These are phyloP conservation scores for Trichoderma breve DNA, from an alignment of 2,329 filamentous ascomycete species.

Conservation along the genomic window DNA sequence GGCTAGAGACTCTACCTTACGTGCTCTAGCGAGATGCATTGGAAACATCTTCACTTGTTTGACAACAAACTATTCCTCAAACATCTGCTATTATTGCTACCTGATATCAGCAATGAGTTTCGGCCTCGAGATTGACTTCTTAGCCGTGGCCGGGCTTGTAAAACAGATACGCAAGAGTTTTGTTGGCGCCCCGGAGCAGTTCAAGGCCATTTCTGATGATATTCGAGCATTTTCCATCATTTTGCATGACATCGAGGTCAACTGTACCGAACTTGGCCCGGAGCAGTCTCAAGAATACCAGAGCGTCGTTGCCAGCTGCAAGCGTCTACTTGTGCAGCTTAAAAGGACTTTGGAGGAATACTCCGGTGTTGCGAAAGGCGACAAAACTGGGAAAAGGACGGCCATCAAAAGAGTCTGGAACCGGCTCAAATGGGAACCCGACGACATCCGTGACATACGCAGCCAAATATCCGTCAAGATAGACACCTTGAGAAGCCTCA, in stretches of 20 bases:
- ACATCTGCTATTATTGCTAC: not conserved
- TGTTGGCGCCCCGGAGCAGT: not conserved
- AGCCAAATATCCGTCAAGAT: not conserved
- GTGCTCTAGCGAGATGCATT: not conserved
- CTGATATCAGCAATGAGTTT: not conserved
- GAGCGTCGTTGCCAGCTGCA: not conserved
- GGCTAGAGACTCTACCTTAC: no score
- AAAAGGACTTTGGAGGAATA: not conserved
- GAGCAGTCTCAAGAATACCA: not conserved
- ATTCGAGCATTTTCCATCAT: not conserved
- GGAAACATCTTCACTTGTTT: not conserved
- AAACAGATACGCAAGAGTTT: not conserved
- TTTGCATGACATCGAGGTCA: not conserved
- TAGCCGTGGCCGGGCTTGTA: not conserved
- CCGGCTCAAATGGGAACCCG: not conserved
- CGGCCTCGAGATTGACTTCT: not conserved
- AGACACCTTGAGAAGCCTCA: not conserved
- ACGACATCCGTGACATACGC: not conserved
- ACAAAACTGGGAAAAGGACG: not conserved
- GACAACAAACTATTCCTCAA: fast-evolving
- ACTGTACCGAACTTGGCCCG: not conserved
- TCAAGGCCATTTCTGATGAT: not conserved
- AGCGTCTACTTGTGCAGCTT: not conserved
- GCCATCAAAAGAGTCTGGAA: not conserved
- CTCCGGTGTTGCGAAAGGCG: fast-evolving